Evolutionary conservation across 192 early-diverging fungal species (phyloP).

Genomic region (Powellomyces hirtus): DNA sequence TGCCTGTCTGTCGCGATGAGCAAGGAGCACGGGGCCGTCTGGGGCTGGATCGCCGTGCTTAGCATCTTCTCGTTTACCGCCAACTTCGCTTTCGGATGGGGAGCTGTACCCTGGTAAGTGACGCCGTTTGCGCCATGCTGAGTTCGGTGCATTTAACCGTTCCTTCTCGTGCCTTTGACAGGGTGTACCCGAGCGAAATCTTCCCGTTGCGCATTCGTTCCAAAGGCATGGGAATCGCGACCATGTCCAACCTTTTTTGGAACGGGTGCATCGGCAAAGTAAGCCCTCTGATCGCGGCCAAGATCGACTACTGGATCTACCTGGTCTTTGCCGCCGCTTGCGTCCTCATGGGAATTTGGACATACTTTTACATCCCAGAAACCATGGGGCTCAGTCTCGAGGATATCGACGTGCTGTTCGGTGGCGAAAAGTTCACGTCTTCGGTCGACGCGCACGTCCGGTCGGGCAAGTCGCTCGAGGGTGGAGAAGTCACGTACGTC

Average conservation of each 20-base stretch:
- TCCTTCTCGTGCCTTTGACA: conserved; percentile 79
- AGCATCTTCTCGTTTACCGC: conserved; percentile 65
- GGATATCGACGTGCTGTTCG: conserved; percentile 85
- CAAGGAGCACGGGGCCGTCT: conserved; percentile 26
- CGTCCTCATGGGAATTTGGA: conserved; percentile 35
- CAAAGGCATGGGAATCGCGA: conserved; percentile 80
- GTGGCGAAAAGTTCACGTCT: too few relatives aligned
- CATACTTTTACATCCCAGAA: conserved; percentile 56
- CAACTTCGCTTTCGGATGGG: conserved; percentile 80
- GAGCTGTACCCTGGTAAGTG: too few relatives aligned
- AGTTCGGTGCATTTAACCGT: too few relatives aligned
- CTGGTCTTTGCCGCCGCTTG: conserved; percentile 47
- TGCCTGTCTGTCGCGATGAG: conserved; percentile 8
- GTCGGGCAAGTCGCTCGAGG: too few relatives aligned
- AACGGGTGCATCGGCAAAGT: too few relatives aligned
- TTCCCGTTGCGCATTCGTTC: conserved; percentile 85
- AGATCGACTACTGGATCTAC: conserved; percentile 39
- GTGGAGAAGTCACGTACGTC: too few relatives aligned
- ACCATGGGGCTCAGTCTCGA: conserved; percentile 81
- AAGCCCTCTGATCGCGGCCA: conserved; percentile 54
- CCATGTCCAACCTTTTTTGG: conserved; percentile 85
- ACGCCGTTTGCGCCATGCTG: too few relatives aligned
- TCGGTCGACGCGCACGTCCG: too few relatives aligned
- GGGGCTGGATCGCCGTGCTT: conserved; percentile 16
- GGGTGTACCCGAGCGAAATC: conserved; percentile 92